Conservation (phyloP, 2,329 filamentous ascomycete genomes). For the Diaporthe caulivora region DNA sequence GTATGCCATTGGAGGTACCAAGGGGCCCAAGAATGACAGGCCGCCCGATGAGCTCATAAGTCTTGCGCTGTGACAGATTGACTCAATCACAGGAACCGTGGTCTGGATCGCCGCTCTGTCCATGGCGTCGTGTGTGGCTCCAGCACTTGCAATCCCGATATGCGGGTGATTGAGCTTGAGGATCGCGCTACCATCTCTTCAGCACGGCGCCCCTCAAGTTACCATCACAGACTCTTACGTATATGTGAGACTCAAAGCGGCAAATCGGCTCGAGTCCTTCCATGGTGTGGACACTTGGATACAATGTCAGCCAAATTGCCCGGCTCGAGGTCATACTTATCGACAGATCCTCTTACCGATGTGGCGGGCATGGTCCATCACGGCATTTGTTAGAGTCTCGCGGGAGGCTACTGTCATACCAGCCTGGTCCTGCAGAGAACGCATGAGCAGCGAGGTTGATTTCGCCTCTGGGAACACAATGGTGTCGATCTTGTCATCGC, state of each 20-base stretch:
- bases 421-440: slow-evolving; percentile 41
- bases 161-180: slow-evolving; percentile 47
- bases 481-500: slow-evolving; percentile 44
- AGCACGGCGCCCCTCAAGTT: slow-evolving; percentile 33
- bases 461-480: slow-evolving; percentile 46
- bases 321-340: slow-evolving; percentile 25
- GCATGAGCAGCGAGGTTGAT: slow-evolving; percentile 45
- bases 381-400: slow-evolving; percentile 11
- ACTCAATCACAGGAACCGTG: slow-evolving; percentile 43
- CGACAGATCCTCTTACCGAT: slow-evolving; percentile 25
- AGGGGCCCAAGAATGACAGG: slow-evolving; percentile 36
- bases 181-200: slow-evolving; percentile 43
- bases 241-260: slow-evolving; percentile 45
- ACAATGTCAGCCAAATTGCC: neutral
- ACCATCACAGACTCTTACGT: slow-evolving; percentile 43
- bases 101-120: slow-evolving; percentile 40
- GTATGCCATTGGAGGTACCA: slow-evolving; percentile 44
- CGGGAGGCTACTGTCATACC: neutral
- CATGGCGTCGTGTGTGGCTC: slow-evolving; percentile 28
- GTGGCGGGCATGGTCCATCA: slow-evolving; percentile 24
- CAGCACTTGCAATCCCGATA: slow-evolving; percentile 39
- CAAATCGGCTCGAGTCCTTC: slow-evolving; percentile 44
- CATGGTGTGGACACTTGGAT: slow-evolving; percentile 40
- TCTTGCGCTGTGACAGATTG: slow-evolving; percentile 42
- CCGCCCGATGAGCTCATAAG: slow-evolving; percentile 40